Percentiles rank a stretch among this genome's conserved stretches.
Conservation (phyloP, 2,329 filamentous ascomycete species). For the Trichophaea hybrida region DNA sequence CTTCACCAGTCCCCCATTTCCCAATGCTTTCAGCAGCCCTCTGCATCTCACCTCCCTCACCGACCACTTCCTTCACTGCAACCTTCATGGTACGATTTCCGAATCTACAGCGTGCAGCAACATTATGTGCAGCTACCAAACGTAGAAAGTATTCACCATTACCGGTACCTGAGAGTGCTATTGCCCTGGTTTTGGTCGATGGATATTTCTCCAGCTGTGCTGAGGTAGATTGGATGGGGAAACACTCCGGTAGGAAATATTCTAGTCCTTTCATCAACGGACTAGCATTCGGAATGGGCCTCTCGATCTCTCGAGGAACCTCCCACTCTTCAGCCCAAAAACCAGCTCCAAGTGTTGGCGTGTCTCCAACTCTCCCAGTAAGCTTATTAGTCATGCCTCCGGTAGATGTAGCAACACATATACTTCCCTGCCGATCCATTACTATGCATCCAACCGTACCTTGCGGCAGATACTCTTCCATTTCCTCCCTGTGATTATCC, state of each 20-base stretch:
- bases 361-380: conserved; percentile 72
- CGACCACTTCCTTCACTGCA: conserved; percentile 52
- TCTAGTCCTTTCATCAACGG: background rate
- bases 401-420: conserved; percentile 52
- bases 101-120: conserved; percentile 59
- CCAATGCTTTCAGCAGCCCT: conserved; percentile 50
- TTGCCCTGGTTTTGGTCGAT: conserved; percentile 31
- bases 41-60: conserved; percentile 55
- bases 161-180: conserved; percentile 62
- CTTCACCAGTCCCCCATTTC: conserved; percentile 62
- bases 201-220: background rate
- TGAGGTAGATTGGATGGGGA: background rate
- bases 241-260: background rate
- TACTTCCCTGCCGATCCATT: conserved; percentile 57
- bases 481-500: conserved; percentile 38
- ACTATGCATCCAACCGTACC: conserved; percentile 76
- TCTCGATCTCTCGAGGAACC: conserved; percentile 31
- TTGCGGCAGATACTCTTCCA: conserved; percentile 56
- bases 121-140: conserved; percentile 53
- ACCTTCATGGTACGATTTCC: conserved; percentile 37
- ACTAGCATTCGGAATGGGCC: background rate
- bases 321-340: conserved; percentile 84
- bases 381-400: conserved; percentile 83
- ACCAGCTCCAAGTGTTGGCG: conserved; percentile 66
- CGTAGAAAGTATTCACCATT: conserved; percentile 83